Conservation (phyloP, 78 protist species). For the Emiliania huxleyi region DNA sequence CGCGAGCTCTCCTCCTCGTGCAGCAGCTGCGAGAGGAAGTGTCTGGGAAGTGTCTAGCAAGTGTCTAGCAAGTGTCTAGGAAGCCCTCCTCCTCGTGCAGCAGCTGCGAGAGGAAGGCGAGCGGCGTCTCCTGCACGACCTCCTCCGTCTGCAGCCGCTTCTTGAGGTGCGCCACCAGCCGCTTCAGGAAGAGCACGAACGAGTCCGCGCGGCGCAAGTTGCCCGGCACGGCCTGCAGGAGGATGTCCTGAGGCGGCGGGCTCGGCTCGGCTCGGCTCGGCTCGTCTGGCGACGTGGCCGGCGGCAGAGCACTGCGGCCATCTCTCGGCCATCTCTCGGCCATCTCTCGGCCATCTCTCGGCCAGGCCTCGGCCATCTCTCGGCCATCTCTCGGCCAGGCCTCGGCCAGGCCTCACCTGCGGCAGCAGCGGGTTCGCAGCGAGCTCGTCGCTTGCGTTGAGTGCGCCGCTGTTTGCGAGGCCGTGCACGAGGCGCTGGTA, state of each 20-base stretch:
- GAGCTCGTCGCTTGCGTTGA: background rate
- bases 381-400: too few species aligned
- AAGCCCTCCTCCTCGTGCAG: background rate
- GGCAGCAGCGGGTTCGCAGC: constrained; percentile 73
- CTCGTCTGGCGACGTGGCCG: too few species aligned
- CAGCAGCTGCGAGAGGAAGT: too few species aligned
- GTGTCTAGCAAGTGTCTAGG: too few species aligned
- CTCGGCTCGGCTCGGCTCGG: too few species aligned
- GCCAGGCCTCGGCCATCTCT: too few species aligned
- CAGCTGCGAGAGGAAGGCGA: constrained; percentile 59
- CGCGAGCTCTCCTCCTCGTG: too few species aligned
- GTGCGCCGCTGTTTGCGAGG: background rate
- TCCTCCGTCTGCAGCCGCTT: background rate
- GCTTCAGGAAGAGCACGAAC: constrained; percentile 58
- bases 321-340: too few species aligned
- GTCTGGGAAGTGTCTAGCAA: too few species aligned
- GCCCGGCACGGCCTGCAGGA: constrained; percentile 92
- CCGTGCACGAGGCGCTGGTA: background rate
- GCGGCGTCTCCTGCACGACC: constrained; percentile 72
- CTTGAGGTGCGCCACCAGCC: constrained; percentile 76
- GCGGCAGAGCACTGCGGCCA: too few species aligned
- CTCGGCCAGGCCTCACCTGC: background rate
- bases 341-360: too few species aligned
- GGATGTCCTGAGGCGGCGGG: too few species aligned
- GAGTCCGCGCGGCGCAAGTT: constrained; percentile 83